A percentile compares a stretch with the other conserved stretches of the same genome.
phyloP scores from a whole-genome alignment of 768 basidiomycete genomes.

The Mycena olivaceomarginata region DNA sequence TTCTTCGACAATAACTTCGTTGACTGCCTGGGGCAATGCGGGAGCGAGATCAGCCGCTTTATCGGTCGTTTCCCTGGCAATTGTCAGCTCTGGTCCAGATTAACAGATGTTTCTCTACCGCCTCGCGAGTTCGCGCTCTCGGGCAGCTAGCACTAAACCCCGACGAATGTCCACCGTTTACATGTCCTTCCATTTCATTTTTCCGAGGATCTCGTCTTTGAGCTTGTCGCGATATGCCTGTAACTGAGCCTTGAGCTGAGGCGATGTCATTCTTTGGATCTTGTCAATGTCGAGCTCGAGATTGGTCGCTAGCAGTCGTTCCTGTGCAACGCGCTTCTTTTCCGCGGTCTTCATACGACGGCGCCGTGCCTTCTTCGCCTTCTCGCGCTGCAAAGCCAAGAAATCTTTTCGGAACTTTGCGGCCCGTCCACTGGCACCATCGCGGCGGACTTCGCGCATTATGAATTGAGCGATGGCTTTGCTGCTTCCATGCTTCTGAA shows the following conservation, averaged over 20 bases:
- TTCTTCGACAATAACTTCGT: too few relatives aligned
- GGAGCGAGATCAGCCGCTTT: too few relatives aligned
- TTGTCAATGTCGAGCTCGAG: conserved; percentile 3
- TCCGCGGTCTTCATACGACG: not conserved
- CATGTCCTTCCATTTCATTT: conserved; percentile 15
- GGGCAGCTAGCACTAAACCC: not conserved
- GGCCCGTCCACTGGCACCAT: too few relatives aligned
- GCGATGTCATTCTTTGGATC: conserved; percentile 7
- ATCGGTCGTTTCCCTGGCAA: too few relatives aligned
- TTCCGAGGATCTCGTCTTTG: not conserved
- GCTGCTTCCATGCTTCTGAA: too few relatives aligned
- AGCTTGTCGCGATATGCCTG: not conserved
- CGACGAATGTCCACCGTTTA: not conserved
- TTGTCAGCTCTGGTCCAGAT: too few relatives aligned
- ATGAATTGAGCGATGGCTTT: too few relatives aligned
- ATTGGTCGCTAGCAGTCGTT: not conserved
- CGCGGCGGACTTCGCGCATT: too few relatives aligned
- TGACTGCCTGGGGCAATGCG: too few relatives aligned
- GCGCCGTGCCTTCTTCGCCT: too few relatives aligned
- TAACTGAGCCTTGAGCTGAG: conserved; percentile 8
- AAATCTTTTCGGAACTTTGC: too few relatives aligned
- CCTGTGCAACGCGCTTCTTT: not conserved
- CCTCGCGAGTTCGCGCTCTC: conserved; percentile 1
- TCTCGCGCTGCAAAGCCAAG: too few relatives aligned
- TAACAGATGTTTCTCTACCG: not conserved